Conservation (phyloP, 345 rosid species). For the Melaleuca quinquenervia region DNA sequence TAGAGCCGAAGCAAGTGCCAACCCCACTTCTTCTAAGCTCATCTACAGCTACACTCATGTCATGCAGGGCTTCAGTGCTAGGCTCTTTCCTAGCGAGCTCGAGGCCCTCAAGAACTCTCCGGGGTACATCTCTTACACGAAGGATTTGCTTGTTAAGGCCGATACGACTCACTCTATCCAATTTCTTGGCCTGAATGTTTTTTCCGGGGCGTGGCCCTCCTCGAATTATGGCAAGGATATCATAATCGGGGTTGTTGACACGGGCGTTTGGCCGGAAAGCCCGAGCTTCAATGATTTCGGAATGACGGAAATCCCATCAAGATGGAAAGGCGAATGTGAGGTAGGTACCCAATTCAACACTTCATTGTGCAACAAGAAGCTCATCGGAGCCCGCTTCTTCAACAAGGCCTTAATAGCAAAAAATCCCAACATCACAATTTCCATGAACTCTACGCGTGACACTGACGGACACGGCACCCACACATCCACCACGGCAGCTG, state of each 20-base stretch:
- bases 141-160: constrained; percentile 11
- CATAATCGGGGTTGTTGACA: constrained; percentile 34
- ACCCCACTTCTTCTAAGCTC: constrained; percentile 3
- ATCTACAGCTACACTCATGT: constrained; percentile 27
- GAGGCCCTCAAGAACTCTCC: constrained; percentile 17
- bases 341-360: constrained; percentile 27
- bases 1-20: neutral
- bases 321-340: constrained; percentile 39
- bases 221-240: constrained; percentile 24
- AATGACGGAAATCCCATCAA: constrained; percentile 20
- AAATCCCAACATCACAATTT: constrained; percentile 14
- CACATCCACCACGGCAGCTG: constrained; percentile 39
- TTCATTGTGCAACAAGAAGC: constrained; percentile 39
- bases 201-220: constrained; percentile 17
- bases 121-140: constrained; percentile 18
- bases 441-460: constrained; percentile 36
- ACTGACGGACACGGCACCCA: constrained; percentile 43
- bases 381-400: constrained; percentile 39
- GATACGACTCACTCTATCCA: constrained; percentile 29
- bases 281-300: constrained; percentile 28
- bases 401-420: constrained; percentile 24
- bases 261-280: constrained; percentile 45
- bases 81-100: constrained; percentile 17
- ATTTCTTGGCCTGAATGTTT: constrained; percentile 20
- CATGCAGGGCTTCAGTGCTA: constrained; percentile 31